Base-by-base conservation (phyloP, 2,329 filamentous ascomycete genomes). In the Phaeosphaeriaceae sp. region DNA sequence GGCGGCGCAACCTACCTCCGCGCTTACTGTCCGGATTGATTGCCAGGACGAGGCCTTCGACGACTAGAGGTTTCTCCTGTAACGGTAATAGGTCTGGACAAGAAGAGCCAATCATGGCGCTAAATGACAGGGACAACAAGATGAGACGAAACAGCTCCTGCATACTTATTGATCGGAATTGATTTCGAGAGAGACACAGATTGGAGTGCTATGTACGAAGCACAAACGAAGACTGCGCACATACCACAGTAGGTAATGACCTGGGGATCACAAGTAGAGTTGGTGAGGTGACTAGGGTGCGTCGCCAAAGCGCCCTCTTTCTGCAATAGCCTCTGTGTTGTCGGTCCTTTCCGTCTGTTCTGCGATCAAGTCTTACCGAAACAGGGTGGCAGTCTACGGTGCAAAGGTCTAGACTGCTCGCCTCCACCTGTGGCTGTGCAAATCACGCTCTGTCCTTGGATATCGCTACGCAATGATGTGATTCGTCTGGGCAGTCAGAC, bases 21-120 rank as follows among this genome's bases (percentile, higher is more conserved):
- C 51, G 56, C 67, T 68, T 64, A 69, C 58, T 36, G 20, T 56
- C 61, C 57, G 64, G 44, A 60, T 66, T 59, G 50, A 46, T 28
- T 36, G 46, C 38, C 48, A 52, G 50, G 57, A 48, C 35, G 52
- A 52, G 53, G 38, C 46, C 39, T 40, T 32, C 46, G 48, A 56
- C 47, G 17, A 48, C 41, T 39, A 42, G 48, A 15, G 47, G 40
- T 49, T 15, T 42, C 13, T 49, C 52, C 51, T 44, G 50, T 60
- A 58, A 61, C 63, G 52, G 55, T 53, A 60, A 40, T 42, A 30
- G n/a, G 37, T 48, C 50, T 34, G 17, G 45, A 26, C 28, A 12
- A 28, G 26, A 28, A 36, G 46, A 54, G 44, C 66, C 65, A 70
- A 68, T 67, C 54, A 58, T 21, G 39, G 20, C 28, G 13, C 28